A percentile compares a stretch with the other conserved stretches of the same genome.
Evolutionary conservation across 2,329 filamentous ascomycete genomes (phyloP).

Genomic region (Exophiala bonariae): DNA sequence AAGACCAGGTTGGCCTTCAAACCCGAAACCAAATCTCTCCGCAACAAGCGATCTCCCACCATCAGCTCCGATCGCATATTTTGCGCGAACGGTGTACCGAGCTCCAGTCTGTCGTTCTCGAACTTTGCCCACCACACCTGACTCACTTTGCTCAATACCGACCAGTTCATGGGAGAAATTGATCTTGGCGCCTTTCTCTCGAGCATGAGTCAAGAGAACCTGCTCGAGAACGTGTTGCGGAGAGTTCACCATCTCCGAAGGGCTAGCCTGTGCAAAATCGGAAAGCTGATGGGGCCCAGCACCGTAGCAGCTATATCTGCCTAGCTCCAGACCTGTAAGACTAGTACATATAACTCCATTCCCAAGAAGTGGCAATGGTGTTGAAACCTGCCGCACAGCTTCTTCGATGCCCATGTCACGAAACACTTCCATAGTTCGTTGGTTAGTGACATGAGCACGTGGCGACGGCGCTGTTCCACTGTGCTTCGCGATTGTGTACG

Average conservation of each 20-base stretch:
- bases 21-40: background rate
- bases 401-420: constrained; percentile 15
- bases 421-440: constrained; percentile 9
- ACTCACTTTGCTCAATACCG: background rate
- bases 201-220: constrained; percentile 1
- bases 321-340: constrained; percentile 7
- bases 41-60: constrained; percentile 6
- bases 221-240: constrained; percentile 42
- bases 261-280: constrained; percentile 7
- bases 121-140: background rate
- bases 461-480: constrained; percentile 7
- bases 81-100: constrained; percentile 7
- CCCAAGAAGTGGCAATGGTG: background rate
- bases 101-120: background rate
- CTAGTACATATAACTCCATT: constrained; percentile 2
- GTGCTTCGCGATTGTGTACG: constrained; percentile 3
- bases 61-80: constrained; percentile 8
- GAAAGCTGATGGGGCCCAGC: background rate
- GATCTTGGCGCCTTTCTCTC: background rate
- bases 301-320: constrained; percentile 10
- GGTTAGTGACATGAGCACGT: constrained; percentile 11
- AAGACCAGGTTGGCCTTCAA: constrained; percentile 6
- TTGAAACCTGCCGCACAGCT: background rate
- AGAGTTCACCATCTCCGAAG: constrained; percentile 1
- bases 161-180: constrained; percentile 1